phyloP scores from a whole-genome alignment of 768 basidiomycete species.

The Plicaturopsis crispa region DNA sequence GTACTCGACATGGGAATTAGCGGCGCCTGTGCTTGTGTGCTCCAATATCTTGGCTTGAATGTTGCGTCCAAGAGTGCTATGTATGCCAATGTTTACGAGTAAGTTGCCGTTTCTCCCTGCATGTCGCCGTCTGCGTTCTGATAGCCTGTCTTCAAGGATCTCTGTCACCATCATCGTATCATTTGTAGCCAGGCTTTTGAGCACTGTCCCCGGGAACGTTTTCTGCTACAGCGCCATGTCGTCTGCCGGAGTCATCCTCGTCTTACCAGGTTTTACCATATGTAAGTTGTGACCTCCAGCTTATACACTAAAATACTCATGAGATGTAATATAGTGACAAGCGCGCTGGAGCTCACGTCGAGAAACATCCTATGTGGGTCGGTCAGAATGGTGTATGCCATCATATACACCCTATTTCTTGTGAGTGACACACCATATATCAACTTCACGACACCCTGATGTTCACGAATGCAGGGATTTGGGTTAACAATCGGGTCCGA shows the following conservation, averaged over 20 bases:
- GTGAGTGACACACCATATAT: slow-evolving; percentile 25
- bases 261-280: slow-evolving; percentile 82
- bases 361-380: slow-evolving; percentile 76
- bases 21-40: slow-evolving; percentile 55
- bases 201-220: slow-evolving; percentile 62
- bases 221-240: slow-evolving; percentile 92
- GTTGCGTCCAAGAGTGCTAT: slow-evolving; percentile 81
- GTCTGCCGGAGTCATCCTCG: slow-evolving; percentile 84
- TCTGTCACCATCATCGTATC: slow-evolving; percentile 80
- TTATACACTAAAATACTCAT: slow-evolving; percentile 1
- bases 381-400: slow-evolving; percentile 78
- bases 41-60: slow-evolving; percentile 77
- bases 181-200: slow-evolving; percentile 72
- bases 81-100: slow-evolving; percentile 97
- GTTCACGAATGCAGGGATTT: slow-evolving; percentile 49
- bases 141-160: slow-evolving; percentile 40
- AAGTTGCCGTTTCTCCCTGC: slow-evolving; percentile 22
- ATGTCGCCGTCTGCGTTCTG: neutral
- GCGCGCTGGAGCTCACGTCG: slow-evolving; percentile 75
- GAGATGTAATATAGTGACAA: slow-evolving; percentile 58
- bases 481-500: slow-evolving; percentile 81
- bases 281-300: slow-evolving; percentile 33
- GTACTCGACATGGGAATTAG: slow-evolving; percentile 80
- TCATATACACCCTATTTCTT: slow-evolving; percentile 79
- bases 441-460: neutral